Conservation (phyloP, 148 eudicot genomes). For the Mesembryanthemum crystallinum region DNA sequence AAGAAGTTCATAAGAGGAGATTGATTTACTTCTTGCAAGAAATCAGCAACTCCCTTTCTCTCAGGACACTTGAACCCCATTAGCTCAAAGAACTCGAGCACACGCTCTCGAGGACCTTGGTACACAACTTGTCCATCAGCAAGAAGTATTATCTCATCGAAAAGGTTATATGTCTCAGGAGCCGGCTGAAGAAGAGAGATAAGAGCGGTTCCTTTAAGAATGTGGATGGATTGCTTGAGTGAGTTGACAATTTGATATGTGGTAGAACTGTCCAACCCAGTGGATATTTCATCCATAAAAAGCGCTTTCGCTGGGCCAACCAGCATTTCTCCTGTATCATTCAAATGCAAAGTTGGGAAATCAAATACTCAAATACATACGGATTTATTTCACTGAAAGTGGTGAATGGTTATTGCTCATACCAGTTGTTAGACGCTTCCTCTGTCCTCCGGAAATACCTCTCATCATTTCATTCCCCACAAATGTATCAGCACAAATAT, state of each 20-base stretch:
- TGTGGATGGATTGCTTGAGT: conserved; percentile 71
- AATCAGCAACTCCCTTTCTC: conserved; percentile 89
- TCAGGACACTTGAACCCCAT: conserved; percentile 91
- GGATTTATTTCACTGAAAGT: not conserved
- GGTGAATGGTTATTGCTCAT: conserved; percentile 9
- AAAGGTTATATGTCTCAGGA: conserved; percentile 77
- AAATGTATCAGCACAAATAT: conserved; percentile 73
- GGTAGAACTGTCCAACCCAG: conserved; percentile 93
- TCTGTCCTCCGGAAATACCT: conserved; percentile 90
- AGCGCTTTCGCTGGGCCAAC: conserved; percentile 88
- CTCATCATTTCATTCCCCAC: conserved; percentile 80
- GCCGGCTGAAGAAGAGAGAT: conserved; percentile 90
- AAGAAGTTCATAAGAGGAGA: not conserved
- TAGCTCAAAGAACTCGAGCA: conserved; percentile 74
- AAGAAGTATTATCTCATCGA: conserved; percentile 81
- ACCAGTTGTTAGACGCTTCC: conserved; percentile 83
- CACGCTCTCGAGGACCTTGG: conserved; percentile 80
- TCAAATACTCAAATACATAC: not conserved
- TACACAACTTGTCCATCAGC: conserved; percentile 85
- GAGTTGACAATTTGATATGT: conserved; percentile 83
- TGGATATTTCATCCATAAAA: conserved; percentile 93
- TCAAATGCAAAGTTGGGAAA: not conserved
- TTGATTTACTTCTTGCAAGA: conserved; percentile 85
- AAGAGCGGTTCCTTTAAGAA: conserved; percentile 73
- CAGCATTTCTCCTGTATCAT: conserved; percentile 72